Base-by-base conservation (phyloP, 1,139 yeast genomes). In the Casaregolazyma suthepensis region DNA sequence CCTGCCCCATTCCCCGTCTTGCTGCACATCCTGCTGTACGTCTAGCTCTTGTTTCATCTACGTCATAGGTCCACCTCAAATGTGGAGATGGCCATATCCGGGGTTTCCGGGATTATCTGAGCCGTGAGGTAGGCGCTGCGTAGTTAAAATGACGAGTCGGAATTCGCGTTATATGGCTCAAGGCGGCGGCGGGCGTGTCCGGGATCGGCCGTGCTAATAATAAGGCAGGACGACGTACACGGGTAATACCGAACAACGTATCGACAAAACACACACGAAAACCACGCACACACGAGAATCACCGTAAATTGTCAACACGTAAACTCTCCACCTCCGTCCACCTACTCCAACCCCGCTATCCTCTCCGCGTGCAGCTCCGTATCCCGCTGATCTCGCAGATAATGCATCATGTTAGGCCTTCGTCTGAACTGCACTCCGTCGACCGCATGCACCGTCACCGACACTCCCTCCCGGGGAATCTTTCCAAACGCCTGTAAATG, bases 401-500 rank as follows among this genome's bases (percentile, higher is more conserved):
- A 66, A 38, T 56, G 70, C 54, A 62, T 59, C 26, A 66, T 65
- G 67, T 58, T 70, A 56, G 58, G 64, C 60, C 61, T 71, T 61
- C 71, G 66, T 15, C 54, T 58, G 12, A 69, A 58, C 18, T 61
- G 59, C 2, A 79, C 69, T 1, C 80, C 83, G 20, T 69, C 63
- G 1, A 83, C 79, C 0, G 76, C 76, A 73, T 77, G 78, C 0
- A 82, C 72, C 56, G 74, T 59, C 9, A 67, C 76, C 47, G 66
- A 68, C 18, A 73, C 68, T 3, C 77, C 75, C 6, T 65, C 68
- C 29, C 59, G 69, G 1, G 69, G 66, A 51, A 75, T 71, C n/a
- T 60, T 64, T 1, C 95, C 93, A 0, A 86, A 82, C 1, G 89
- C 83, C 22, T 77, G 78, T 40, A 88, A 66, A 52, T 83, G 81